These are phyloP conservation scores for Penicillium sp. DNA, from an alignment of 2,329 filamentous ascomycete genomes.

Conservation along the genomic window DNA sequence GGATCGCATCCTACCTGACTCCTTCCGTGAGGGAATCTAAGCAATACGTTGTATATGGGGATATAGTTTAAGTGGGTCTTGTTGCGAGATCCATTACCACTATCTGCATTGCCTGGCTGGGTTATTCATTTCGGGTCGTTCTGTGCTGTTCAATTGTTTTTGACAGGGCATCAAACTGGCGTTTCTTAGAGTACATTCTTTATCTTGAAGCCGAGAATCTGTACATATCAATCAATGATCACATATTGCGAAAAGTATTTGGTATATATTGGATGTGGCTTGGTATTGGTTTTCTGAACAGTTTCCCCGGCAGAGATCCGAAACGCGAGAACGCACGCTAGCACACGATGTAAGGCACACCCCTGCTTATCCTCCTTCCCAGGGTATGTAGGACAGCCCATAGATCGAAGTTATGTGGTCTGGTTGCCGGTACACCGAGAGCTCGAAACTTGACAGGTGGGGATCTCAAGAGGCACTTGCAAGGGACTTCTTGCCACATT, in stretches of 20 bases:
- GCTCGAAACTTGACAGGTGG: slow-evolving; percentile 2
- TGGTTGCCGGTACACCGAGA: slow-evolving; percentile 4
- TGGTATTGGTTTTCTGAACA: not conserved
- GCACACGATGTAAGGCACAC: slow-evolving; percentile 4
- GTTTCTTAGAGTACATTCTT: slow-evolving; percentile 6
- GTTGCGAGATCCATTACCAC: not conserved
- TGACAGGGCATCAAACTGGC: slow-evolving; percentile 1
- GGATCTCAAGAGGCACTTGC: not conserved
- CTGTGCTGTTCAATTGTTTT: not conserved
- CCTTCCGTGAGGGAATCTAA: slow-evolving; percentile 50
- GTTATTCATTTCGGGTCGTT: slow-evolving; percentile 3
- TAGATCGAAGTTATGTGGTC: not conserved
- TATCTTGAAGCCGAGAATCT: not conserved
- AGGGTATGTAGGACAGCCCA: too few relatives aligned
- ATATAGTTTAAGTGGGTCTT: not conserved
- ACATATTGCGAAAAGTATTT: not conserved
- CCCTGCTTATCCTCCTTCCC: too few relatives aligned
- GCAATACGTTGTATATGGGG: not conserved
- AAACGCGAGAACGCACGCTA: slow-evolving; percentile 10
- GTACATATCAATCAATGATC: slow-evolving; percentile 3
- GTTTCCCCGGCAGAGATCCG: not conserved
- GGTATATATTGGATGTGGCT: not conserved
- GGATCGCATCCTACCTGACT: slow-evolving; percentile 52
- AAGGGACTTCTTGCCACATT: slow-evolving; percentile 12
- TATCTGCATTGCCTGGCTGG: slow-evolving; percentile 4